Conservation (phyloP, 495 filamentous ascomycete species). For the Penicillium longicatenatum region DNA sequence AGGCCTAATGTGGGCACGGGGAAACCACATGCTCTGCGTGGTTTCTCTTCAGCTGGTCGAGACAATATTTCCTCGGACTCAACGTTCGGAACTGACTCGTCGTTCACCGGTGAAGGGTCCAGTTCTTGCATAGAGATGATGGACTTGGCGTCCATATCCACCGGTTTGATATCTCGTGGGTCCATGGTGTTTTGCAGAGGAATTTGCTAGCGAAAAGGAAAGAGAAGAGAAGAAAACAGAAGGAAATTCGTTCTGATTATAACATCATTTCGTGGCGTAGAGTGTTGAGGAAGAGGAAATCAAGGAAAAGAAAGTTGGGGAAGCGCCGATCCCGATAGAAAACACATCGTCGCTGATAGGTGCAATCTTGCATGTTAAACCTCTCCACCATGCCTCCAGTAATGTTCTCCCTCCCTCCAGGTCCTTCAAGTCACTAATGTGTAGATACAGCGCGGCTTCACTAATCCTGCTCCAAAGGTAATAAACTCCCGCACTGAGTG, state of each 20-base stretch:
- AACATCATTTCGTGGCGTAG: slow-evolving; percentile 17
- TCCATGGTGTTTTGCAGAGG: neutral
- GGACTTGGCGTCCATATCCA: slow-evolving; percentile 44
- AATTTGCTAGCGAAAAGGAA: neutral
- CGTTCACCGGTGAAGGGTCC: slow-evolving; percentile 80
- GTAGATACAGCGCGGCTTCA: slow-evolving; percentile 42
- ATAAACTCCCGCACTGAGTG: neutral
- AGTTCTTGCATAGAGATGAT: slow-evolving; percentile 71
- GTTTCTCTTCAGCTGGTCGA: slow-evolving; percentile 26
- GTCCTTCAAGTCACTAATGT: neutral
- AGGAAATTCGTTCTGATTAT: slow-evolving; percentile 11
- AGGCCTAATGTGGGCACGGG: slow-evolving; percentile 53
- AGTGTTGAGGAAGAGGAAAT: slow-evolving; percentile 10
- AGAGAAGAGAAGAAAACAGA: slow-evolving; percentile 7
- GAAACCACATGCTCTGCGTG: slow-evolving; percentile 21
- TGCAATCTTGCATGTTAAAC: neutral
- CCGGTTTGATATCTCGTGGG: slow-evolving; percentile 17
- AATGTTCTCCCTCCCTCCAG: neutral
- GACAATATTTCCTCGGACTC: slow-evolving; percentile 61
- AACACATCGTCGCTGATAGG: slow-evolving; percentile 5
- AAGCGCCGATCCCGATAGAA: slow-evolving; percentile 8
- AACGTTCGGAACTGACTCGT: slow-evolving; percentile 53
- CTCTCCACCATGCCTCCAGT: slow-evolving; percentile 18
- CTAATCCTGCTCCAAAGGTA: slow-evolving; percentile 56
- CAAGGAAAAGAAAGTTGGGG: slow-evolving; percentile 21